A percentile compares a stretch with the other conserved stretches of the same genome.
Conservation (phyloP, 148 eudicot species). For the Heliosperma pusillum region DNA sequence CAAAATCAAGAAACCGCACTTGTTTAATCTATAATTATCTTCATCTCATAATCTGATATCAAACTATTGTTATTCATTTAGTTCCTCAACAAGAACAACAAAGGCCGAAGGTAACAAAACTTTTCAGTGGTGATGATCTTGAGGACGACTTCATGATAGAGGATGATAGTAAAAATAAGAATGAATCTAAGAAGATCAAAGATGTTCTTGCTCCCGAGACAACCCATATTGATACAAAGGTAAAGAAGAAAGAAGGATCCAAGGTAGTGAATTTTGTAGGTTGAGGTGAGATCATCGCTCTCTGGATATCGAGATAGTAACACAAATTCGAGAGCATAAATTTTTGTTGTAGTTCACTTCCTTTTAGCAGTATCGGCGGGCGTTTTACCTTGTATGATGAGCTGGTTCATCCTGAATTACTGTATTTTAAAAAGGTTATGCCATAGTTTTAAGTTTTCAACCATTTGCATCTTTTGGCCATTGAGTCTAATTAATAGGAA, state of each 20-base stretch:
- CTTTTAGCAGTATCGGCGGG: not conserved
- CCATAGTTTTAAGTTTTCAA: no score
- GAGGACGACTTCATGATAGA: constrained; percentile 75
- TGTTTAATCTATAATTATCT: not conserved
- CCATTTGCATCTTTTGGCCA: no score
- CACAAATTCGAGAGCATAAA: not conserved
- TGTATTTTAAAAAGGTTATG: not conserved
- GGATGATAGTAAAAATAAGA: constrained; percentile 19
- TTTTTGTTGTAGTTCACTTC: constrained; percentile 23
- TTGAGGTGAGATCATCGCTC: constrained; percentile 15
- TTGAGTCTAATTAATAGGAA: no score
- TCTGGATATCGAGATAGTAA: not conserved
- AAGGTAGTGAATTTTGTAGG: constrained; percentile 88
- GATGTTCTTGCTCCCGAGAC: constrained; percentile 8
- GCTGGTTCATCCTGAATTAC: not conserved
- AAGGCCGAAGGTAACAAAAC: constrained; percentile 60
- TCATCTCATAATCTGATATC: not conserved
- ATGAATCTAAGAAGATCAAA: constrained; percentile 22
- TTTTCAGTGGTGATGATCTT: constrained; percentile 89
- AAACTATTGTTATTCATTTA: not conserved
- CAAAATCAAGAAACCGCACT: not conserved
- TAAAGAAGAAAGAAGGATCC: constrained; percentile 66
- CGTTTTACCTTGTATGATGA: not conserved
- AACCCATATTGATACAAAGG: constrained; percentile 31
- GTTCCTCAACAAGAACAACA: constrained; percentile 34